These are phyloP conservation scores for Catenaria anguillulae DNA, from an alignment of 371 early-diverging fungal species.

Conservation along the genomic window DNA sequence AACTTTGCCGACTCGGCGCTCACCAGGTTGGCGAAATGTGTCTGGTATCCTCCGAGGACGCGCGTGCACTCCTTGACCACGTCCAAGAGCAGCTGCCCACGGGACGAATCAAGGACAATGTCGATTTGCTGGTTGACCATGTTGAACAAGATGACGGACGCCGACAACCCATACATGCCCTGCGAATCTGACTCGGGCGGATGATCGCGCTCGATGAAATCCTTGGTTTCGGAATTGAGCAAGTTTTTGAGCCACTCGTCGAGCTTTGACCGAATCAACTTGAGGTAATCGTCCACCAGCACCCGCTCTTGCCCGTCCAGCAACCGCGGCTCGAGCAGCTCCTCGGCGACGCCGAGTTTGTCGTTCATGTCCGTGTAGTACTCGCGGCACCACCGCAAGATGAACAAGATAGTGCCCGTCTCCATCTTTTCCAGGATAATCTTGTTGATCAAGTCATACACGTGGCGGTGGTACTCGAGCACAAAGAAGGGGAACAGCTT, in stretches of 20 bases:
- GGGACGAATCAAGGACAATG: conserved; percentile 56
- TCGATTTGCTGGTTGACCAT: conserved; percentile 94
- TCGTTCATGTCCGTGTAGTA: conserved; percentile 76
- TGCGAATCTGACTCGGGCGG: conserved; percentile 65
- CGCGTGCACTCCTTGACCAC: conserved; percentile 73
- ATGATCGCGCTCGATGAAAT: conserved; percentile 52
- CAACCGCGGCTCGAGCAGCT: conserved; percentile 73
- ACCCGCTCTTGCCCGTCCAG: conserved; percentile 83
- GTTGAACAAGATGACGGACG: conserved; percentile 76
- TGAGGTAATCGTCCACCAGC: conserved; percentile 70
- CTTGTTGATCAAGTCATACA: conserved; percentile 56
- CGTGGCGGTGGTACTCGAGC: conserved; percentile 78
- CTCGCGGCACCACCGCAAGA: conserved; percentile 78
- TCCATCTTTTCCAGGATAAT: conserved; percentile 36
- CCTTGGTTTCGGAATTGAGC: conserved; percentile 60
- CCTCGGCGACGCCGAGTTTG: conserved; percentile 72
- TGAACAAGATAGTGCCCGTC: conserved; percentile 56
- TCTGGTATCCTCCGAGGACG: conserved; percentile 62
- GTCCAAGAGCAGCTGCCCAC: conserved; percentile 69
- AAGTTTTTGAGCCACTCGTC: conserved; percentile 82
- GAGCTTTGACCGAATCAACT: conserved; percentile 65
- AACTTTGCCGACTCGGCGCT: conserved; percentile 56
- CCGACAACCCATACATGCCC: conserved; percentile 61
- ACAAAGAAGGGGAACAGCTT: conserved; percentile 83
- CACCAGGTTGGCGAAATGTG: conserved; percentile 57